Conservation (phyloP, 768 basidiomycete species). For the Xerocomellus amylosporus region DNA sequence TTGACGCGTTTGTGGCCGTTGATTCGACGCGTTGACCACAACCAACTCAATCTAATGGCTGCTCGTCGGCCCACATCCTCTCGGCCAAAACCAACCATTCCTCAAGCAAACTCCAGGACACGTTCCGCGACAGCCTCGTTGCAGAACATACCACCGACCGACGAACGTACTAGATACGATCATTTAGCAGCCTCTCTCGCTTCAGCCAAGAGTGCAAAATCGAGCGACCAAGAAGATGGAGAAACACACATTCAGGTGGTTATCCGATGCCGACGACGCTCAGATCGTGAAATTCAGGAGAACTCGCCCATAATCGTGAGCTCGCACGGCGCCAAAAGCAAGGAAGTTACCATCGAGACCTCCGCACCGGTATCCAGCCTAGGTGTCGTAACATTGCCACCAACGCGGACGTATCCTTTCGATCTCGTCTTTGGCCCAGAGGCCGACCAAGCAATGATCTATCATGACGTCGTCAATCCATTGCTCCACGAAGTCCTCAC, state of each 20-base stretch:
- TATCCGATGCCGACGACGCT: conserved; percentile 83
- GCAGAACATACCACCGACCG: conserved; percentile 26
- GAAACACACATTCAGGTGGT: conserved; percentile 94
- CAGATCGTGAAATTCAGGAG: conserved; percentile 79
- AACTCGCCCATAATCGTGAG: conserved; percentile 86
- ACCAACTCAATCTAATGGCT: conserved; percentile 46
- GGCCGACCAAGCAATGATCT: conserved; percentile 92
- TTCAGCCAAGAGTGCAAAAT: conserved; percentile 28
- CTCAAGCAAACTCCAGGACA: conserved; percentile 40
- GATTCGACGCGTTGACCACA: conserved; percentile 31
- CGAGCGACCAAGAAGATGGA: conserved; percentile 36
- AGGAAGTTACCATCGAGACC: conserved; percentile 79
- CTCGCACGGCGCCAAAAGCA: conserved; percentile 71
- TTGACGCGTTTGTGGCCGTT: conserved; percentile 25
- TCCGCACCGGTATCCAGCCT: conserved; percentile 64
- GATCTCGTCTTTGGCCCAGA: conserved; percentile 96
- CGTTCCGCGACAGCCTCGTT: conserved; percentile 46
- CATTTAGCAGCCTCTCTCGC: conserved; percentile 25
- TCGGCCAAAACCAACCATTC: conserved; percentile 34
- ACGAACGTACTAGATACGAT: conserved; percentile 18
- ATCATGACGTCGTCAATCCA: conserved; percentile 88
- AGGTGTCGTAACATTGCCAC: conserved; percentile 72
- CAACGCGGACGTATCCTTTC: conserved; percentile 86
- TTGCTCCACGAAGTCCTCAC: conserved; percentile 91
- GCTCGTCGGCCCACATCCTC: conserved; percentile 56